Evolutionary conservation across 805 yeast species (phyloP).

Genomic region (Sporopachydermia quercuum): DNA sequence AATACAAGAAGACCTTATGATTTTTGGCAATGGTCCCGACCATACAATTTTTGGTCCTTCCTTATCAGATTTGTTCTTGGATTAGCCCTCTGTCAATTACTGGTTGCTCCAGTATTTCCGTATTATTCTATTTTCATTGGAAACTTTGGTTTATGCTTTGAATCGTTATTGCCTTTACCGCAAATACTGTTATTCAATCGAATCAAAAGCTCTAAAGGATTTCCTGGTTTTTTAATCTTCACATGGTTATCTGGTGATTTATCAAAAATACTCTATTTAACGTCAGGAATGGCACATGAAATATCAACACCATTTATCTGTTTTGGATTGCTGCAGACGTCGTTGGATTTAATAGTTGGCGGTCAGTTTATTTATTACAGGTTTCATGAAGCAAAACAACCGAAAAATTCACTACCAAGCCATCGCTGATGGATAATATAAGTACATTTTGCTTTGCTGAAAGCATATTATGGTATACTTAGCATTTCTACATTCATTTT

Average conservation of each 20-base stretch:
- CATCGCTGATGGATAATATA: too few relatives aligned
- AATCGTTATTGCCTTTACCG: constrained; percentile 60
- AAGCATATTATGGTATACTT: too few relatives aligned
- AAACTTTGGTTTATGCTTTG: constrained; percentile 27
- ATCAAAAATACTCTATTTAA: constrained; percentile 55
- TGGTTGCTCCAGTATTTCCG: constrained; percentile 20
- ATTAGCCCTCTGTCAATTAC: constrained; percentile 26
- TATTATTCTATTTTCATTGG: constrained; percentile 37
- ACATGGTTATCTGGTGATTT: constrained; percentile 88
- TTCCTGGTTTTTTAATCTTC: constrained; percentile 55
- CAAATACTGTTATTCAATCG: constrained; percentile 59
- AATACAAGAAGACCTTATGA: constrained; percentile 44
- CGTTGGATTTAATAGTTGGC: constrained; percentile 56
- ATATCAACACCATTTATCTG: constrained; percentile 48
- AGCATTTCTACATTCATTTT: too few relatives aligned
- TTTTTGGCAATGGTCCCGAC: constrained; percentile 82
- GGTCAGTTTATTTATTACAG: constrained; percentile 53
- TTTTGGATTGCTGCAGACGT: constrained; percentile 69
- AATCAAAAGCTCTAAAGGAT: constrained; percentile 58
- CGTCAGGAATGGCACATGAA: constrained; percentile 56
- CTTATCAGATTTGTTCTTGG: constrained; percentile 28
- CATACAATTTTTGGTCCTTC: constrained; percentile 47
- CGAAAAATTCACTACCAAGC: neutral
- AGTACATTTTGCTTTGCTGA: too few relatives aligned
- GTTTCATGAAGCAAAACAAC: constrained; percentile 3